Evolutionary conservation across 352 stramenopile species (phyloP).

Genomic region (Phytophthora hybrid): DNA sequence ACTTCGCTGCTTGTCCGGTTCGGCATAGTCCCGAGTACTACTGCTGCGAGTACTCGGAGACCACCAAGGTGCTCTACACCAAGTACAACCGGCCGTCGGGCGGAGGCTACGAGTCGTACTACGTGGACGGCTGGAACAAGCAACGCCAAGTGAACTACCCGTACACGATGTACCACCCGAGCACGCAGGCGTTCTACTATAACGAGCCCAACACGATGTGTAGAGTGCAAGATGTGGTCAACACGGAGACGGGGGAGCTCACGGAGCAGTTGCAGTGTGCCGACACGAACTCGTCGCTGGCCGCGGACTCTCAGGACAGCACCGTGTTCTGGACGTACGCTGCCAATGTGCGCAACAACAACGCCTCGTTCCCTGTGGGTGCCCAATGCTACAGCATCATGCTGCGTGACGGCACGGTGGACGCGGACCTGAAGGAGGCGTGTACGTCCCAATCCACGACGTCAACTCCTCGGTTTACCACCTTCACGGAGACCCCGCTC

Average conservation of each 20-base stretch:
- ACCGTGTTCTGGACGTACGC: constrained; percentile 53
- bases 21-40: constrained; percentile 38
- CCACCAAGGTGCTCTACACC: constrained; percentile 36
- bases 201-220: constrained; percentile 40
- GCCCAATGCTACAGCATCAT: constrained; percentile 50
- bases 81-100: constrained; percentile 39
- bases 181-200: constrained; percentile 45
- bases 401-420: constrained; percentile 34
- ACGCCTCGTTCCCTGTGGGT: constrained; percentile 55
- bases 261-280: constrained; percentile 47
- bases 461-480: constrained; percentile 30
- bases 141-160: constrained; percentile 51
- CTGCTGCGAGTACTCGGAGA: constrained; percentile 45
- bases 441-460: constrained; percentile 28
- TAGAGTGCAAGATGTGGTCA: constrained; percentile 35
- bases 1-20: constrained; percentile 36
- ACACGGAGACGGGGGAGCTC: constrained; percentile 30
- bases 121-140: constrained; percentile 45
- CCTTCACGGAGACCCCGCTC: constrained; percentile 33
- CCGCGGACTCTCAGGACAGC: constrained; percentile 35
- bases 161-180: constrained; percentile 42
- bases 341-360: constrained; percentile 58
- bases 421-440: constrained; percentile 25
- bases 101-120: constrained; percentile 45
- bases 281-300: constrained; percentile 41